These are phyloP conservation scores for Lenzites betulinus DNA, from an alignment of 768 basidiomycete species.

Conservation along the genomic window DNA sequence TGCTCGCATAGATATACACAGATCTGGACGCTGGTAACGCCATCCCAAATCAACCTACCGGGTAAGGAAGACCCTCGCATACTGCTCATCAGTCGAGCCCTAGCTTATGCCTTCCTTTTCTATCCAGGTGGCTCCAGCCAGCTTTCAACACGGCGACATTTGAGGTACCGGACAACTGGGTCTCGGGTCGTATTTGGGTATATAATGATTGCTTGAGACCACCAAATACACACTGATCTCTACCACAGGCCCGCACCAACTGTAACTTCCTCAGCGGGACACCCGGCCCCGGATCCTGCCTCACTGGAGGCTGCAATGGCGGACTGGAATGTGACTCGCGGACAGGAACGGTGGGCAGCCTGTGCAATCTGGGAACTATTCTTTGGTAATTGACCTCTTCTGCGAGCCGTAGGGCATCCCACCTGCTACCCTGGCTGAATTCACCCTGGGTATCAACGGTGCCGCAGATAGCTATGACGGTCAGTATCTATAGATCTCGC, in stretches of 20 bases:
- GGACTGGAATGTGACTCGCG: slow-evolving; percentile 39
- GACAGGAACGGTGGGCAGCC: slow-evolving; percentile 37
- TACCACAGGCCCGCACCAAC: slow-evolving; percentile 35
- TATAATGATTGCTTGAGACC: not conserved
- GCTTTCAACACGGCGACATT: slow-evolving; percentile 32
- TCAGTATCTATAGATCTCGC: too few species aligned
- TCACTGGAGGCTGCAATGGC: slow-evolving; percentile 42
- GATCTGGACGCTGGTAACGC: slow-evolving; percentile 34
- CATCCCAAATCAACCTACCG: slow-evolving; percentile 31
- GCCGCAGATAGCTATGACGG: slow-evolving; percentile 36
- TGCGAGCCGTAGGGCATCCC: slow-evolving; percentile 31
- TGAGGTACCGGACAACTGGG: slow-evolving; percentile 42
- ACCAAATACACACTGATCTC: too few species aligned
- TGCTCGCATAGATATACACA: slow-evolving; percentile 31
- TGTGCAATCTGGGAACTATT: not conserved
- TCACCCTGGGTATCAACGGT: slow-evolving; percentile 32
- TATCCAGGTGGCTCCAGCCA: slow-evolving; percentile 31
- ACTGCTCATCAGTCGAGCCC: not conserved
- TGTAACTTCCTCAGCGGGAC: slow-evolving; percentile 38
- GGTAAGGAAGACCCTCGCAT: slow-evolving; percentile 17
- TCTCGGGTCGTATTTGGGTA: slow-evolving; percentile 42
- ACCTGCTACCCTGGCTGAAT: slow-evolving; percentile 39
- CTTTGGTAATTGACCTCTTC: not conserved
- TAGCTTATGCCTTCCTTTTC: not conserved
- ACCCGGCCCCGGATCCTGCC: slow-evolving; percentile 35